Evolutionary conservation across 2,329 filamentous ascomycete genomes (phyloP).

Genomic region (Penicillium sumatraense): DNA sequence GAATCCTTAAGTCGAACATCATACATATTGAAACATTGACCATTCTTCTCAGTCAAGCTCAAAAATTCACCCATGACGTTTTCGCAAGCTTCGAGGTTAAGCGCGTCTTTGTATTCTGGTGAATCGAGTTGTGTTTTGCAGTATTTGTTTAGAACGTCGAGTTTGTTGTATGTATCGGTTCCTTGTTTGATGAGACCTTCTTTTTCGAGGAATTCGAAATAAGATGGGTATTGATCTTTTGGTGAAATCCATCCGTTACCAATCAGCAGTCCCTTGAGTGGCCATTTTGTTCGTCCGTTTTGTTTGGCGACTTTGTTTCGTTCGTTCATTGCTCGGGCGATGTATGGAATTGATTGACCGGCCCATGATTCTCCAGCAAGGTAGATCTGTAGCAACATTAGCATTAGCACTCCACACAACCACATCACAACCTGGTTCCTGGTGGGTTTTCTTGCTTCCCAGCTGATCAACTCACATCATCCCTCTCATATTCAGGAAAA

Average conservation of each 20-base stretch:
- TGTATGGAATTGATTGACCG: conserved; percentile 95
- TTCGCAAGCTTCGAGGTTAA: conserved; percentile 77
- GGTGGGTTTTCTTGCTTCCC: too few species aligned
- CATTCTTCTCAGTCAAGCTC: conserved; percentile 62
- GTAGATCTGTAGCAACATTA: conserved; percentile 69
- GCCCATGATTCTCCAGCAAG: conserved; percentile 96
- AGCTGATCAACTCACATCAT: conserved; percentile 93
- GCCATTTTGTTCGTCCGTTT: conserved; percentile 64
- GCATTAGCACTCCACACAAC: conserved; percentile 5
- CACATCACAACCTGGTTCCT: too few species aligned
- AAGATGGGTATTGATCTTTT: conserved; percentile 84
- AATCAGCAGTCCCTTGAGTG: conserved; percentile 82
- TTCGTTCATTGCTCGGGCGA: conserved; percentile 86
- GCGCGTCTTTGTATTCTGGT: conserved; percentile 61
- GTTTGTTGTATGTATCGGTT: conserved; percentile 64
- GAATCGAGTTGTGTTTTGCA: conserved; percentile 68
- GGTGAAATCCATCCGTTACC: conserved; percentile 98
- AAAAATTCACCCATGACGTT: conserved; percentile 75
- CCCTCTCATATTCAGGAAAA: conserved; percentile 88
- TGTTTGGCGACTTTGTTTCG: conserved; percentile 70
- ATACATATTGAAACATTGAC: conserved; percentile 91
- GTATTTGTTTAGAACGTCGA: conserved; percentile 70
- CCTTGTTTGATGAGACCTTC: conserved; percentile 72
- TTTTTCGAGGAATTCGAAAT: conserved; percentile 80
- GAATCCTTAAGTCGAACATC: conserved; percentile 86